Evolutionary conservation across 116 monocot genomes (phyloP), one percentile per base, ranked within the genome.

Genomic region (Dioscorea cayenensis): DNA sequence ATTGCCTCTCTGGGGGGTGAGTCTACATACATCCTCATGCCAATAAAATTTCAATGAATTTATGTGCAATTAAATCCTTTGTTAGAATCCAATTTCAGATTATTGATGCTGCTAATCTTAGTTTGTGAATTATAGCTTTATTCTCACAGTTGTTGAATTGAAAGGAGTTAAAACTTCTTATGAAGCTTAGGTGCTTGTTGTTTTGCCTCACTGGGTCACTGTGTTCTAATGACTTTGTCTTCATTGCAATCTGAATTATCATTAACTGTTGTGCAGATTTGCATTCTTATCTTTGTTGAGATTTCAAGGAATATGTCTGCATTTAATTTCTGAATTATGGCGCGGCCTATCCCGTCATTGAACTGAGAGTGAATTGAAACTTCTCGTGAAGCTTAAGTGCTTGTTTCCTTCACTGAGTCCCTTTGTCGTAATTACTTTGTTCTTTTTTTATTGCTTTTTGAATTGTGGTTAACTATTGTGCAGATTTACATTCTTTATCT

Each of bases 1-100:
- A 12, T 72, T 90, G 32, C 92, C 95, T 80, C 86, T 91, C 11
- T 87, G 81, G 87, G 87, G 67, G 85, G 95, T 95, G 80, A 85
- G 92, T 85, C 59, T 59, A 14, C 2, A 59, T 59, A 21, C 59
- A 59, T 6, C 9, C 0, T 19, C 6, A 3, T 59, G 6, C 17
- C 17, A 2, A 16, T 16, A 19, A 18, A 19, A 18, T 55, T 55
- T n/a, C n/a, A 16, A 55, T 18, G 55, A 18, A 18, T n/a, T 18
- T 16, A 16, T 55, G 19, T 16, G 19, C 55, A n/a, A 5, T n/a
- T 55, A 18, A 18, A 17, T 17, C n/a, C 21, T 59, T 59, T 59
- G 59, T 59, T 59, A 16, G 59, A 19, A 21, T 19, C 21, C 17
- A 19, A 19, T 17, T 59, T 59, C 59, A 59, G 0, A 59, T 43